These are phyloP conservation scores for Wickerhamomyces ciferrii DNA, from an alignment of 805 yeast species.

Conservation along the genomic window DNA sequence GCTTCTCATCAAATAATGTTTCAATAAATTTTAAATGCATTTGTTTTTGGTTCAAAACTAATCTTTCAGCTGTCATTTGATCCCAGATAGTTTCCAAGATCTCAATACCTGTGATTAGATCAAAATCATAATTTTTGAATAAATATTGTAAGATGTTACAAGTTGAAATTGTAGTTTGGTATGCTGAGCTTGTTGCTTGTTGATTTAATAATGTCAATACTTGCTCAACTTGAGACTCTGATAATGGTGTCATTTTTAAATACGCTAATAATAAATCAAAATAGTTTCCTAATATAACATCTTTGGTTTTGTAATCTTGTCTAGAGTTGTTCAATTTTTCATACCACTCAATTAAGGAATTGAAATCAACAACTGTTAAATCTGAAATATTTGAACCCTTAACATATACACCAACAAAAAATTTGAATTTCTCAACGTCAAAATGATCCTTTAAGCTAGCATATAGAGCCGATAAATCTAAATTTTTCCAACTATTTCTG, in stretches of 20 bases:
- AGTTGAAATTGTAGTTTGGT: conserved; percentile 6
- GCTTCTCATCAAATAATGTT: conserved; percentile 35
- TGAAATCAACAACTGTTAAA: conserved; percentile 8
- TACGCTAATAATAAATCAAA: conserved; percentile 18
- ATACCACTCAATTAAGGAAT: conserved; percentile 8
- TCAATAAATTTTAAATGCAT: conserved; percentile 56
- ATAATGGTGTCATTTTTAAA: conserved; percentile 16
- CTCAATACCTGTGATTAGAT: conserved; percentile 23
- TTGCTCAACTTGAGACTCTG: conserved; percentile 9
- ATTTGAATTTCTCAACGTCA: conserved; percentile 20
- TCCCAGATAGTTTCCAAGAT: conserved; percentile 49
- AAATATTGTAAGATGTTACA: conserved; percentile 13
- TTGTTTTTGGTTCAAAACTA: conserved; percentile 58
- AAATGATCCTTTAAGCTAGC: conserved; percentile 11
- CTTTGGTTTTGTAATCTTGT: conserved; percentile 23
- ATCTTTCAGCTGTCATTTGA: conserved; percentile 48
- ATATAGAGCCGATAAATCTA: conserved; percentile 13
- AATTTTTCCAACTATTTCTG: conserved; percentile 21
- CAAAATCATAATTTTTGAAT: conserved; percentile 12
- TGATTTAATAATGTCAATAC: conserved; percentile 13
- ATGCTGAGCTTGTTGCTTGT: conserved; percentile 11
- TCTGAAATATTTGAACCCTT: conserved; percentile 12
- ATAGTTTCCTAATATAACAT: conserved; percentile 20
- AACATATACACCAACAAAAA: conserved; percentile 20
- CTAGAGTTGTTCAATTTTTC: background rate